Percentiles rank a stretch among this genome's conserved stretches.
phyloP scores from a whole-genome alignment of 306 rosid species.

The Corylus americana region DNA sequence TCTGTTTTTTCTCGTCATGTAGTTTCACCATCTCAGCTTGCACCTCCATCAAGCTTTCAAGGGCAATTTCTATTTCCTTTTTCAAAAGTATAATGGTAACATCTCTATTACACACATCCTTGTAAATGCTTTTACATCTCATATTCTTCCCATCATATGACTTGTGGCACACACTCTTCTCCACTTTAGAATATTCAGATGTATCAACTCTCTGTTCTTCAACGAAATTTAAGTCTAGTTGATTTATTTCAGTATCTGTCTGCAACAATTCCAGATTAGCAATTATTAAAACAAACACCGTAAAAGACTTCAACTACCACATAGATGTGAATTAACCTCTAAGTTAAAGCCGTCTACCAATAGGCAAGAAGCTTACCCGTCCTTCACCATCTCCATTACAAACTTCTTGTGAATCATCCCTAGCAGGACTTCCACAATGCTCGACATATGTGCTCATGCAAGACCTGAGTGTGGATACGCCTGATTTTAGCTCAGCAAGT shows the following conservation, averaged over 20 bases:
- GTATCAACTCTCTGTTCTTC: slow-evolving; percentile 34
- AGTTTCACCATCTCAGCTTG: slow-evolving; percentile 76
- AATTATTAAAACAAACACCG: slow-evolving; percentile 36
- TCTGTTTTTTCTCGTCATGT: slow-evolving; percentile 60
- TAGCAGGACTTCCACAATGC: slow-evolving; percentile 39
- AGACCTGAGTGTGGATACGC: slow-evolving; percentile 70
- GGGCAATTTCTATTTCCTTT: slow-evolving; percentile 81
- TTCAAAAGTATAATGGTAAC: slow-evolving; percentile 66
- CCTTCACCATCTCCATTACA: slow-evolving; percentile 42
- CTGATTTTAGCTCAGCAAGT: slow-evolving; percentile 65
- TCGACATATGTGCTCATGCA: slow-evolving; percentile 60
- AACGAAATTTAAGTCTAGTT: slow-evolving; percentile 25
- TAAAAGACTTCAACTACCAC: slow-evolving; percentile 35
- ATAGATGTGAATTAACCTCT: slow-evolving; percentile 36
- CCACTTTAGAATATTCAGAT: slow-evolving; percentile 33
- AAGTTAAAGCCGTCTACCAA: slow-evolving; percentile 33
- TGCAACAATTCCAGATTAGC: slow-evolving; percentile 58
- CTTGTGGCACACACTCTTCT: slow-evolving; percentile 20
- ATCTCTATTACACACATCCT: slow-evolving; percentile 52
- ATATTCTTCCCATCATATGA: slow-evolving; percentile 22
- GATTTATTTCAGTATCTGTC: slow-evolving; percentile 47
- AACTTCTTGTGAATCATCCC: slow-evolving; percentile 39
- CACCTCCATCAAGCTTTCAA: slow-evolving; percentile 75
- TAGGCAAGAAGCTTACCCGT: slow-evolving; percentile 64
- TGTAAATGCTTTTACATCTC: slow-evolving; percentile 34